phyloP scores from a whole-genome alignment of 768 basidiomycete genomes.

The Phlebiopsis flavidoalba region DNA sequence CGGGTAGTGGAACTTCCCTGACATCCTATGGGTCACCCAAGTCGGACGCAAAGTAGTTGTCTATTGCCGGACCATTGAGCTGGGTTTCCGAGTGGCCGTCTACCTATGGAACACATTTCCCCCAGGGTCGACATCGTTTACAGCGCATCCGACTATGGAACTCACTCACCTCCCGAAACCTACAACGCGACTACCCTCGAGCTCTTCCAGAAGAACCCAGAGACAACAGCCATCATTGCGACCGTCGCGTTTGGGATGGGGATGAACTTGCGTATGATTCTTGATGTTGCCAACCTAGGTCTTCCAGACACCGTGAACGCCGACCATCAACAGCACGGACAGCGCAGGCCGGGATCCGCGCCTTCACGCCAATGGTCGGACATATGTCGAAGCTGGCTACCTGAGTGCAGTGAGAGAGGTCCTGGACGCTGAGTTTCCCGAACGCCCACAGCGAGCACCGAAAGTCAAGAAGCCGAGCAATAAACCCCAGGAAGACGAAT shows the following conservation, averaged over 20 bases:
- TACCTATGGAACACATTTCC: background rate
- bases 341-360: background rate
- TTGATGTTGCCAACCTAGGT: background rate
- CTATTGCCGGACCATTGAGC: conserved; percentile 2
- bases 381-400: background rate
- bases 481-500: too few relatives aligned
- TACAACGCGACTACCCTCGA: background rate
- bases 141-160: background rate
- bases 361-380: background rate
- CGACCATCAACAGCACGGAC: background rate
- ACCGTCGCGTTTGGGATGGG: conserved; percentile 8
- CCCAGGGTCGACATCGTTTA: background rate
- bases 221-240: conserved; percentile 2
- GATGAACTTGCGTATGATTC: background rate
- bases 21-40: background rate
- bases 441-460: background rate
- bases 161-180: background rate
- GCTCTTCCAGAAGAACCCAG: conserved; percentile 1
- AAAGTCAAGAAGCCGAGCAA: background rate
- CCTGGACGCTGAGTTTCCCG: background rate
- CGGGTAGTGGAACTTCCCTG: background rate
- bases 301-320: background rate
- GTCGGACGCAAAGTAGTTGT: background rate
- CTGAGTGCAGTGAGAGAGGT: background rate
- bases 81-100: background rate